Evolutionary conservation across 1,284 basidiomycete species (phyloP).

Genomic region (Leccinum subrobustum): DNA sequence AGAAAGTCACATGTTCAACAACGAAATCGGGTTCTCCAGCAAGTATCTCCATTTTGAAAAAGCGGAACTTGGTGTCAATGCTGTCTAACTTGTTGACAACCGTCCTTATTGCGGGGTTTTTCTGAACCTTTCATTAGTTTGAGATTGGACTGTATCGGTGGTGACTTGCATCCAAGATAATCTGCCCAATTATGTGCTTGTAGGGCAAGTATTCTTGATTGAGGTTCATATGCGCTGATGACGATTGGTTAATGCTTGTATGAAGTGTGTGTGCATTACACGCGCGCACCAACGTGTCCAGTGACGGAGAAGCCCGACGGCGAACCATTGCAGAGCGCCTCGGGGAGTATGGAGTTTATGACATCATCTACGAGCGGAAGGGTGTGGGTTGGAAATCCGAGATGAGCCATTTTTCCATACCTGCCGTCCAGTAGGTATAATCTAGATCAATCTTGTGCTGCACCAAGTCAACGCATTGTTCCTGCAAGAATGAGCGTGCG

Average conservation of each 20-base stretch:
- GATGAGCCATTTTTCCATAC: constrained; percentile 41
- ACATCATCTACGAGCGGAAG: constrained; percentile 67
- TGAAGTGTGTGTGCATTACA: not conserved
- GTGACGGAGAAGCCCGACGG: constrained; percentile 87
- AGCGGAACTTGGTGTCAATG: constrained; percentile 87
- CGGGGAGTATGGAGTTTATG: constrained; percentile 75
- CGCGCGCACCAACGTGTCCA: constrained; percentile 81
- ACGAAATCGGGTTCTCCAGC: constrained; percentile 87
- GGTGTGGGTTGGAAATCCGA: constrained; percentile 1
- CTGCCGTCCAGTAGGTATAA: constrained; percentile 85
- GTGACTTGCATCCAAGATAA: constrained; percentile 81
- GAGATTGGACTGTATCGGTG: not conserved
- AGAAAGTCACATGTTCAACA: constrained; percentile 74
- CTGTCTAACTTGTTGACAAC: constrained; percentile 95
- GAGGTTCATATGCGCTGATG: constrained; percentile 83
- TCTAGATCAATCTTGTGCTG: constrained; percentile 62
- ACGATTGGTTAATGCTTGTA: constrained; percentile 3
- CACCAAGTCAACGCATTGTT: constrained; percentile 54
- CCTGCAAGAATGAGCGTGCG: constrained; percentile 52
- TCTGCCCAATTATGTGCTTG: constrained; percentile 87
- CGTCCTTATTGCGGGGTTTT: constrained; percentile 79
- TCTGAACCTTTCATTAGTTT: constrained; percentile 49
- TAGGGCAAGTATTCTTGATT: constrained; percentile 90
- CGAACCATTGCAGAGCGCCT: constrained; percentile 71
- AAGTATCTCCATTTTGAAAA: constrained; percentile 96